Percentiles rank a stretch among this genome's conserved stretches.
Evolutionary conservation across 176 grass and related monocot genomes (phyloP).

Genomic region (Canna indica): DNA sequence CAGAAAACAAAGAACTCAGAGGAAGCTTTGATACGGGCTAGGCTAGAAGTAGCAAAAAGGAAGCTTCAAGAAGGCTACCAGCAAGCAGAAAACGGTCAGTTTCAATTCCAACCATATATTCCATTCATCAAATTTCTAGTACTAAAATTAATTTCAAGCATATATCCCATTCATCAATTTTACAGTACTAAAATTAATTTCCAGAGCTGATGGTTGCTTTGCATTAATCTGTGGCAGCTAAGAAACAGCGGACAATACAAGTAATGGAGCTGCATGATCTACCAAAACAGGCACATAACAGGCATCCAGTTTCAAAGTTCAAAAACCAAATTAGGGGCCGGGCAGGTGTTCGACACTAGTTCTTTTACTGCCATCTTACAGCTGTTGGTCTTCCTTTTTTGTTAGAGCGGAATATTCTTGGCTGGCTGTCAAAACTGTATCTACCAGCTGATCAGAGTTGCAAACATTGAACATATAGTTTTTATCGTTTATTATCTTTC

Average conservation of each 20-base stretch:
- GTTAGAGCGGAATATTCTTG: not conserved
- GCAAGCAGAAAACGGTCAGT: constrained; percentile 49
- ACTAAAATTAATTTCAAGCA: not conserved
- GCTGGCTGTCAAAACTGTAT: not conserved
- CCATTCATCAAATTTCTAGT: not conserved
- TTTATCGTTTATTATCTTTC: not conserved
- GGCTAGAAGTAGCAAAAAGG: constrained; percentile 42
- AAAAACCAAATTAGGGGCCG: constrained; percentile 6
- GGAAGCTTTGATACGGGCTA: constrained; percentile 20
- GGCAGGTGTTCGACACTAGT: constrained; percentile 3
- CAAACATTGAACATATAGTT: not conserved
- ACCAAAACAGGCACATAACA: constrained; percentile 37
- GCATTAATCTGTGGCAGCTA: constrained; percentile 35
- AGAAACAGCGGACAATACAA: constrained; percentile 57
- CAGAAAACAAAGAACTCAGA: constrained; percentile 36
- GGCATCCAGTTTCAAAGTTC: constrained; percentile 13
- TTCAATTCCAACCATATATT: not conserved
- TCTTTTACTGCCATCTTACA: not conserved
- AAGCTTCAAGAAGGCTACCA: constrained; percentile 73
- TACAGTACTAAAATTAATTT: not conserved
- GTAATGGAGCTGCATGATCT: constrained; percentile 49
- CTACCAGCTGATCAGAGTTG: not conserved
- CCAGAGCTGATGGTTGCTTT: not conserved
- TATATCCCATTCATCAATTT: not conserved
- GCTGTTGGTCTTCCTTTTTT: not conserved